Evolutionary conservation across 2,329 filamentous ascomycete species (phyloP), one percentile per base, ranked within the genome.

Genomic region (Pseudogymnoascus pannorum): DNA sequence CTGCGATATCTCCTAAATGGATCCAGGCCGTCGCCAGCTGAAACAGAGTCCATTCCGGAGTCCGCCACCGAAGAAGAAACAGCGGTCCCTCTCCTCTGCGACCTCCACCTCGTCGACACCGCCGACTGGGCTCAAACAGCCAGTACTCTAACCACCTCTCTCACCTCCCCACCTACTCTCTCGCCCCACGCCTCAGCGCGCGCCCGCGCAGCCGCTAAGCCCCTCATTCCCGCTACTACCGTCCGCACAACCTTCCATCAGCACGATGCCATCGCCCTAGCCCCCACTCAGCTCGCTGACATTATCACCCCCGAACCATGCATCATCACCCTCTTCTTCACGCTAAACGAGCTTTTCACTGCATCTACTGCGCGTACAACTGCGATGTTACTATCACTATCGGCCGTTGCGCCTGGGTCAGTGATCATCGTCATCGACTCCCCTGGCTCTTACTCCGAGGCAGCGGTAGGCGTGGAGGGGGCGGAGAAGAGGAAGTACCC

Each of bases 301-400:
- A 42, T 71, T 7, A 57, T 69, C 16, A 14, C 57, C 3, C 61
- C 64, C 1, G 67, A 75, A 35, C 77, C 81, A 8, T 67, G 80
- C 3, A 75, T 97, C 0, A 78, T 96, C 12, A 96, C 92, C 0
- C 76, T 97, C 11, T 84, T 97, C 75, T 99, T 97, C 78, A 97
- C 93, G 0, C 82, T 97, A 54, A 97, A 97, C 73, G 94, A 99
- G 75, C 85, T 99, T 0, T 97, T 97, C 77, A 88, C 89, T 0
- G 79, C 84, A 0, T 91, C 87, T 1, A 78, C 86, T 57, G 79
- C 86, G 2, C 84, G 86, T 67, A 91, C 93, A 0, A 96, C 93
- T 0, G 78, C 79, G 3, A 87, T 97, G 66, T 79, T 99, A 0
- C 80, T 91, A 3, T 78, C 78, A 0, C 76, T 97, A 16, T 90